phyloP scores from a whole-genome alignment of 1,284 basidiomycete species.

The Moniliella sp. region DNA sequence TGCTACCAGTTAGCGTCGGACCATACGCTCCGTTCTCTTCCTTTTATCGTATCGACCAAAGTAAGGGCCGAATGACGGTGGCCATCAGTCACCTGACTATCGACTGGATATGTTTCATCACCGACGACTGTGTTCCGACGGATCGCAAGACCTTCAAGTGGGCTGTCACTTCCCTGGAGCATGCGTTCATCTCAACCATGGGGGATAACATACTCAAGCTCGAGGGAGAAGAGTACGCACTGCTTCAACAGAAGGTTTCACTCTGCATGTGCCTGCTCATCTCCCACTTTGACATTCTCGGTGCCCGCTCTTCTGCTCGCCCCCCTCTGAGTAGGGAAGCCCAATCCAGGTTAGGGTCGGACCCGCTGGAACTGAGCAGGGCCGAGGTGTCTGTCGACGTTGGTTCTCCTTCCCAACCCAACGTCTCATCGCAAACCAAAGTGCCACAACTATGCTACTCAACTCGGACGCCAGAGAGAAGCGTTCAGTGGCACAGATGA shows the following conservation, averaged over 20 bases:
- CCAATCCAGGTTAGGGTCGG: constrained; percentile 5
- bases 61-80: constrained; percentile 22
- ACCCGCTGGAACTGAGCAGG: constrained; percentile 17
- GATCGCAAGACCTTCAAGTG: constrained; percentile 93
- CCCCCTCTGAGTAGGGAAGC: constrained; percentile 25
- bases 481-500: too few relatives aligned
- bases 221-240: constrained; percentile 54
- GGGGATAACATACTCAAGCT: constrained; percentile 79
- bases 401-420: too few relatives aligned
- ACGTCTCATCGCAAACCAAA: too few relatives aligned
- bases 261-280: constrained; percentile 92
- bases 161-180: constrained; percentile 89
- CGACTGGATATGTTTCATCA: constrained; percentile 86
- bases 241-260: constrained; percentile 73
- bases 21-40: constrained; percentile 38
- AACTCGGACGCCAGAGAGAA: too few relatives aligned
- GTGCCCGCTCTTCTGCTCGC: constrained; percentile 24
- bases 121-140: constrained; percentile 85
- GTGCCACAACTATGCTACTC: too few relatives aligned
- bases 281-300: constrained; percentile 81
- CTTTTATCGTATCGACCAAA: constrained; percentile 26
- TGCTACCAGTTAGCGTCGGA: constrained; percentile 89
- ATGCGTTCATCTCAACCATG: constrained; percentile 68
- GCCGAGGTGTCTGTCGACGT: constrained; percentile 5
- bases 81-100: constrained; percentile 22